Evolutionary conservation across 768 basidiomycete genomes (phyloP), one percentile per base, ranked within the genome.

Genomic region (Gymnopilus dilepis): DNA sequence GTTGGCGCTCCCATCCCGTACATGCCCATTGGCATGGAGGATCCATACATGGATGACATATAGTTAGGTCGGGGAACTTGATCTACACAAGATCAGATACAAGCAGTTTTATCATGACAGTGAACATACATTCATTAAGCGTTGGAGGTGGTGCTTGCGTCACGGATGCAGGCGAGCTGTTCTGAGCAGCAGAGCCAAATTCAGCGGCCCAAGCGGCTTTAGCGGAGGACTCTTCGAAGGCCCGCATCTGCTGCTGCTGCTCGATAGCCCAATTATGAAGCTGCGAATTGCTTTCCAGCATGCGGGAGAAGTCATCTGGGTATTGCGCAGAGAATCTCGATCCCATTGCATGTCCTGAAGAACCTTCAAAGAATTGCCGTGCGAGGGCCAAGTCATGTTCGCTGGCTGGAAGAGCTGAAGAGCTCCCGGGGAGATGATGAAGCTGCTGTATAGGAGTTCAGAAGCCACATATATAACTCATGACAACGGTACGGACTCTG

Each of bases 361-460:
- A 71, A 52, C 75, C 74, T 37, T 88, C 83, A 69, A 95, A 95
- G 73, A 95, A 95, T 65, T 91, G 91, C 45, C 89, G 86, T 26
- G 92, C 92, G 64, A 92, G 83, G 13, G 85, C 83, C 48, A 87
- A 73, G 73, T 95, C 92, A 52, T 86, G 89, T 66, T 87, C 85
- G 61, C 78, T 84, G 33, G 84, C 79, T 53, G 78, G 65, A n/a
- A 62, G 77, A 22, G 73, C 65, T 17, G 79, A 71, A 0, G 84
- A 76, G n/a, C 82, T 82, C 21, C 83, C 81, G 1, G 92, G 90
- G 26, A 95, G 82, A 72, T 91, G 86, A 62, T 90, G 92, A 24
- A 95, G 81, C 92, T 94, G 40, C 9, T 24, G 63, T 2, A 48
- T 33, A 17, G 19, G 34, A 52, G 24, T 24, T 63, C 2, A 56